Evolutionary conservation across 2,329 filamentous ascomycete species (phyloP).

Genomic region (Mollisiaceae sp.): DNA sequence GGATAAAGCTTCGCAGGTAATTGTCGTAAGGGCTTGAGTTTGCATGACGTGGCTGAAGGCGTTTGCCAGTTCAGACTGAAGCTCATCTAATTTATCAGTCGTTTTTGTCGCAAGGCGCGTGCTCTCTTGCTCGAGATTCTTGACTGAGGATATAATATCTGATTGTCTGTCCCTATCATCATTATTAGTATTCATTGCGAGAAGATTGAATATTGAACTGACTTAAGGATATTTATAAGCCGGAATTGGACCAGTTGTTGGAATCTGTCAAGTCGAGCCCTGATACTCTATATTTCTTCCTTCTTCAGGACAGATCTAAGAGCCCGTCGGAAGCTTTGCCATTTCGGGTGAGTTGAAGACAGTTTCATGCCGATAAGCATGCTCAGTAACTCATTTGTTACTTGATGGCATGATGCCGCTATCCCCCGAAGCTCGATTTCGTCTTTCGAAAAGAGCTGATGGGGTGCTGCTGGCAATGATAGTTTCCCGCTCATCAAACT

Average conservation of each 20-base stretch:
- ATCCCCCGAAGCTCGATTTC: not conserved
- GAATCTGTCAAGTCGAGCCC: not conserved
- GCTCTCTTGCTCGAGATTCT: not conserved
- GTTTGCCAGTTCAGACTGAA: not conserved
- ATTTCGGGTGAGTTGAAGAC: not conserved
- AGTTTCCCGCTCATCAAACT: not conserved
- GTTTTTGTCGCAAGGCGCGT: not conserved
- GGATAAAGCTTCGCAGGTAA: not conserved
- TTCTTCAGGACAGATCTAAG: not conserved
- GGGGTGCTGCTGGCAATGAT: not conserved
- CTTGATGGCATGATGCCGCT: not conserved
- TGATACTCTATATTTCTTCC: not conserved
- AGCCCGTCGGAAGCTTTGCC: not conserved
- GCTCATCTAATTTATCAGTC: not conserved
- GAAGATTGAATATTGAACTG: not conserved
- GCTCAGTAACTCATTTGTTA: not conserved
- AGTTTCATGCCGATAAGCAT: not conserved
- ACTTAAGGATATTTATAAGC: not conserved
- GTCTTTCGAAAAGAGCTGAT: not conserved
- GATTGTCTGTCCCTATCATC: not conserved
- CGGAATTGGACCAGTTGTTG: not conserved
- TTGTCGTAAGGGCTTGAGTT: not conserved
- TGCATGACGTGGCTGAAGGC: not conserved
- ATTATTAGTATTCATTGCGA: not conserved
- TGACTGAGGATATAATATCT: not conserved